Evolutionary conservation across 805 yeast species (phyloP).

Genomic region (Teunomyces atbi): DNA sequence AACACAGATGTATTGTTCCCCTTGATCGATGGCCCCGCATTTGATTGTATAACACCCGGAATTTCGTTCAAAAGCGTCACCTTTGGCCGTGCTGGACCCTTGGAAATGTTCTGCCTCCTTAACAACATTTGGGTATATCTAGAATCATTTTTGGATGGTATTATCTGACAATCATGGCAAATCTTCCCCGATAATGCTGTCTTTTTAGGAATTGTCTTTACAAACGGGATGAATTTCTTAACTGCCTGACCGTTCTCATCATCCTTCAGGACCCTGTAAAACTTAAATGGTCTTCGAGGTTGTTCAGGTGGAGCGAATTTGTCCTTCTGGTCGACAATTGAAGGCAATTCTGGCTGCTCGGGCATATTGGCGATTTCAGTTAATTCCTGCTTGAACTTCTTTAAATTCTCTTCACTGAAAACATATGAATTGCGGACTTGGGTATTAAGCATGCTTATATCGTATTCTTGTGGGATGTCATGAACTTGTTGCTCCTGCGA

Average conservation of each 20-base stretch:
- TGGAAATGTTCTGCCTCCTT: constrained; percentile 52
- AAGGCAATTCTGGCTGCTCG: constrained; percentile 47
- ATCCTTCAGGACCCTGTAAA: constrained; percentile 32
- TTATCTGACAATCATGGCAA: constrained; percentile 86
- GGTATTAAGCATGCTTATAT: constrained; percentile 71
- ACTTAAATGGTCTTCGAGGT: constrained; percentile 17
- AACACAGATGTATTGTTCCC: constrained; percentile 67
- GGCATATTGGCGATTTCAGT: constrained; percentile 55
- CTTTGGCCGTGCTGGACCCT: constrained; percentile 52
- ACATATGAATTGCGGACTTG: constrained; percentile 83
- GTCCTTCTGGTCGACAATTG: constrained; percentile 26
- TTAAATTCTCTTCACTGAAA: constrained; percentile 81
- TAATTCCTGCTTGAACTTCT: constrained; percentile 50
- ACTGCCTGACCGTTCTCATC: constrained; percentile 20
- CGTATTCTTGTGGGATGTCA: constrained; percentile 78
- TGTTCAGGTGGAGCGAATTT: constrained; percentile 10
- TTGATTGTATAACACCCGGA: constrained; percentile 85
- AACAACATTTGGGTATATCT: constrained; percentile 62
- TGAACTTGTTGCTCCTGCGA: constrained; percentile 23
- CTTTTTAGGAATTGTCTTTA: constrained; percentile 84
- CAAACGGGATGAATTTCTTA: constrained; percentile 67
- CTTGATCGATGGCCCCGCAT: constrained; percentile 79
- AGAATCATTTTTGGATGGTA: constrained; percentile 72
- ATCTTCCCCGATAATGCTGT: constrained; percentile 85
- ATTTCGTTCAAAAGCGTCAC: constrained; percentile 72